Conservation (phyloP, 768 basidiomycete genomes). For the Boletus subparvulus region DNA sequence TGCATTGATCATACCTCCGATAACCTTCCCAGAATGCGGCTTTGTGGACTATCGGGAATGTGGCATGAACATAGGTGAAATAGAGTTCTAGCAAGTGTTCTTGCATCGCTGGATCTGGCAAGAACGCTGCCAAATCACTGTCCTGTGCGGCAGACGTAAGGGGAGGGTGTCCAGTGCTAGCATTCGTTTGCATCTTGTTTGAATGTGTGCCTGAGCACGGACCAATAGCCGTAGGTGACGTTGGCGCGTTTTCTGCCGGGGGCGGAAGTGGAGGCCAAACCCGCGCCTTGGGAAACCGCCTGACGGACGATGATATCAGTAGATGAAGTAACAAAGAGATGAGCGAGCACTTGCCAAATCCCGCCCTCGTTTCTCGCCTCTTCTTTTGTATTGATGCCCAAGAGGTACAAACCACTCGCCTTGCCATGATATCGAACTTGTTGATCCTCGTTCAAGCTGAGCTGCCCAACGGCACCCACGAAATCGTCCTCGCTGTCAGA, state of each 20-base stretch:
- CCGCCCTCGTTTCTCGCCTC: conserved; percentile 74
- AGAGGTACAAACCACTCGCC: conserved; percentile 74
- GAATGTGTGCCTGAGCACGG: conserved; percentile 1
- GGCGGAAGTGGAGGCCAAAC: conserved; percentile 73
- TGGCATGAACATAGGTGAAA: conserved; percentile 78
- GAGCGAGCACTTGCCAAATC: conserved; percentile 55
- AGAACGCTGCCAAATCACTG: conserved; percentile 39
- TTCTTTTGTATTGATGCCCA: conserved; percentile 57
- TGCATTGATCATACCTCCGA: conserved; percentile 33
- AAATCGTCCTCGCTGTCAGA: conserved; percentile 46
- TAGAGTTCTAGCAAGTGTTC: conserved; percentile 73
- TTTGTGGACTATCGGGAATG: conserved; percentile 77
- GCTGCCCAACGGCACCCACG: conserved; percentile 76
- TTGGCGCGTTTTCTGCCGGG: conserved; percentile 26
- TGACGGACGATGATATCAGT: conserved; percentile 30
- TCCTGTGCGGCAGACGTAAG: conserved; percentile 28
- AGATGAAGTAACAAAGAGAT: conserved; percentile 9
- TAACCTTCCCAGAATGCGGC: conserved; percentile 63
- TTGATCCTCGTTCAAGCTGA: conserved; percentile 84
- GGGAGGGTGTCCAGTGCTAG: conserved; percentile 9
- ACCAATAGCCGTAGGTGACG: conserved; percentile 4
- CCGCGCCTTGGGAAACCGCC: conserved; percentile 84
- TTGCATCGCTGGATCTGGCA: conserved; percentile 63
- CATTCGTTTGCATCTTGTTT: conserved; percentile 8
- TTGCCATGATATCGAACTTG: conserved; percentile 88